phyloP scores from a whole-genome alignment of 495 filamentous ascomycete genomes.

The Penicillium riverlandense region DNA sequence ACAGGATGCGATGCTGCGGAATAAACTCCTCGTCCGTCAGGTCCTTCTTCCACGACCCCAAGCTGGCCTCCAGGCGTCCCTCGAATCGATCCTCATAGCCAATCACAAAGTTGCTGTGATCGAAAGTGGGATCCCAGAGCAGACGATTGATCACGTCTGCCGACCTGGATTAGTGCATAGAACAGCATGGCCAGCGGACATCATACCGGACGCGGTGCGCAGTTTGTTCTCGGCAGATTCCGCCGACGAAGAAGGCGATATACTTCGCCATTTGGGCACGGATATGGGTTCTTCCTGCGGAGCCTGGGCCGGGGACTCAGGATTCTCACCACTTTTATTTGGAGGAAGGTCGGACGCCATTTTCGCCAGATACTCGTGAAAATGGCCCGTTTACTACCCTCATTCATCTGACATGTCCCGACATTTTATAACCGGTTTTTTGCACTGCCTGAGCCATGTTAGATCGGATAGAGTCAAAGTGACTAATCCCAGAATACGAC shows the following conservation, averaged over 20 bases:
- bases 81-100: slow-evolving; percentile 71
- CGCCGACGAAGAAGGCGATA: too few species aligned
- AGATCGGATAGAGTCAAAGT: too few species aligned
- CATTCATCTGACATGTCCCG: too few species aligned
- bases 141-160: slow-evolving; percentile 65
- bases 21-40: slow-evolving; percentile 81
- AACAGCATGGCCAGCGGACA: neutral
- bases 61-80: slow-evolving; percentile 53
- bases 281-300: too few species aligned
- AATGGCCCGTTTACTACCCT: too few species aligned
- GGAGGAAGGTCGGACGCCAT: too few species aligned
- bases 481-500: too few species aligned
- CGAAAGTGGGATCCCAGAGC: slow-evolving; percentile 60
- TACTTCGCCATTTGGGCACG: neutral
- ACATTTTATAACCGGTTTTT: too few species aligned
- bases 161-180: neutral
- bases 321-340: too few species aligned
- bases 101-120: slow-evolving; percentile 57
- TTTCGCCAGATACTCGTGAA: too few species aligned
- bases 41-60: slow-evolving; percentile 66
- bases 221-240: slow-evolving; percentile 10
- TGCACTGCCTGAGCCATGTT: too few species aligned
- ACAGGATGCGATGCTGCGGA: slow-evolving; percentile 70
- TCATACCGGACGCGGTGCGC: slow-evolving; percentile 12
- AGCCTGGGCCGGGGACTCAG: too few species aligned